Conservation (phyloP, 2,329 filamentous ascomycete species). For the Rutstroemia sp. region DNA sequence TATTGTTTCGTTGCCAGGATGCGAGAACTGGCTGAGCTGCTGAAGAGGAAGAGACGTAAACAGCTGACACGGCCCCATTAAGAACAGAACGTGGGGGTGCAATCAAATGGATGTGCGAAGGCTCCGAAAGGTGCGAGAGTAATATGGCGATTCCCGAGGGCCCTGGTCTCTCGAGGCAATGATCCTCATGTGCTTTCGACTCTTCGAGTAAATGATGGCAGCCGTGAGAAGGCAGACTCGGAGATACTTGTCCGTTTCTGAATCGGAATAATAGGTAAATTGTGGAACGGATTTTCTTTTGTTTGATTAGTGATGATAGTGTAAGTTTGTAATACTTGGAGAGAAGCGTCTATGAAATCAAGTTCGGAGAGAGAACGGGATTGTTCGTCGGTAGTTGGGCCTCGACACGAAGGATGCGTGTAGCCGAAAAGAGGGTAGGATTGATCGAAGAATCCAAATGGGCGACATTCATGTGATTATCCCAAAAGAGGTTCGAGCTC, state of each 20-base stretch:
- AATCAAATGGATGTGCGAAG: not conserved
- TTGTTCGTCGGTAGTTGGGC: not conserved
- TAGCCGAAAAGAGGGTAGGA: not conserved
- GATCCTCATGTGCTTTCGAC: not conserved
- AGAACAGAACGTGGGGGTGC: not conserved
- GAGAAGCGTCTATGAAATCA: not conserved
- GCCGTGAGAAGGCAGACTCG: not conserved
- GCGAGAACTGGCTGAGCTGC: not conserved
- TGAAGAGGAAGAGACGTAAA: not conserved
- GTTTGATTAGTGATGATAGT: not conserved
- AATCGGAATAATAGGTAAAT: not conserved
- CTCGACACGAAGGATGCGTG: not conserved
- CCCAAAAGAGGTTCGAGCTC: too few relatives aligned
- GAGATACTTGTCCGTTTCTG: not conserved
- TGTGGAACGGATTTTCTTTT: not conserved
- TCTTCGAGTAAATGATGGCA: not conserved
- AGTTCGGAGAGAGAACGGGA: not conserved
- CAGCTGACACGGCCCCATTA: not conserved
- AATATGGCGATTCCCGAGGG: too few relatives aligned
- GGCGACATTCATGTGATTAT: too few relatives aligned
- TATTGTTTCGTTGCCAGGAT: not conserved
- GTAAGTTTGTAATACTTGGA: not conserved
- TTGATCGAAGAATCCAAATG: too few relatives aligned
- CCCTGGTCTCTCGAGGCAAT: too few relatives aligned
- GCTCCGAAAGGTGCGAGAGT: not conserved